A percentile compares a stretch with the other conserved stretches of the same genome.
These are phyloP conservation scores for Phaeolepiota aurea DNA, from an alignment of 768 basidiomycete species.

Conservation along the genomic window DNA sequence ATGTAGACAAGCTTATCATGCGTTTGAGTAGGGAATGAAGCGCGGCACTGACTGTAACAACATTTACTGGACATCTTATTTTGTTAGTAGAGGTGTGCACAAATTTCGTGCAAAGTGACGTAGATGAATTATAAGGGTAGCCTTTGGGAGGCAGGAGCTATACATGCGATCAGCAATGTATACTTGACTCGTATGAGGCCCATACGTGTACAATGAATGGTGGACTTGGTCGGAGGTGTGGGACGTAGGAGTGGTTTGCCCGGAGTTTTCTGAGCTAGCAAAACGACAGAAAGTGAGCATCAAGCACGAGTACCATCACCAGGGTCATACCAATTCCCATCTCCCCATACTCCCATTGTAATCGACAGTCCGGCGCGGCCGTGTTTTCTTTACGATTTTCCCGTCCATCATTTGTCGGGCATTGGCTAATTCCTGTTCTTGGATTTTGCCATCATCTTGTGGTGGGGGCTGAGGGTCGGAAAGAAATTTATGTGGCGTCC, in stretches of 20 bases:
- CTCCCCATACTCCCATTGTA: conserved; percentile 85
- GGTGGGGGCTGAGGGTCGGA: conserved; percentile 74
- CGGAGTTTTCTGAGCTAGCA: conserved; percentile 66
- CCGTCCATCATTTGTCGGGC: conserved; percentile 69
- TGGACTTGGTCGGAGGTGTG: conserved; percentile 74
- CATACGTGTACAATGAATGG: conserved; percentile 85
- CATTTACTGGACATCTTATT: conserved; percentile 93
- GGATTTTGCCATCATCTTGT: conserved; percentile 63
- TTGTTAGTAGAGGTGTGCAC: conserved; percentile 99
- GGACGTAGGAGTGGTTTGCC: conserved; percentile 69
- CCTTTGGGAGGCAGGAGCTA: conserved; percentile 93
- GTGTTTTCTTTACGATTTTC: conserved; percentile 81
- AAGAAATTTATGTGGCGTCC: conserved; percentile 68
- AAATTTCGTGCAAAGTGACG: conserved; percentile 93
- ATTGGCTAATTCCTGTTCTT: conserved; percentile 74
- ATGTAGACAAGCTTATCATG: conserved; percentile 4
- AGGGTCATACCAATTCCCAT: conserved; percentile 79
- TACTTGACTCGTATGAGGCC: conserved; percentile 3
- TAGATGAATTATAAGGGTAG: conserved; percentile 85
- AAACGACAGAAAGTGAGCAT: conserved; percentile 6
- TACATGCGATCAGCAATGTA: too few relatives aligned
- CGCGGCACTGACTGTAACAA: conserved; percentile 66
- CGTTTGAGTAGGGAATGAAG: not conserved
- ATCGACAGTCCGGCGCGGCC: conserved; percentile 91
- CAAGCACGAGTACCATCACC: conserved; percentile 5